Percentiles rank a stretch among this genome's conserved stretches.
Evolutionary conservation across 768 basidiomycete genomes (phyloP).

Genomic region (Strobilomyces dryophilus): DNA sequence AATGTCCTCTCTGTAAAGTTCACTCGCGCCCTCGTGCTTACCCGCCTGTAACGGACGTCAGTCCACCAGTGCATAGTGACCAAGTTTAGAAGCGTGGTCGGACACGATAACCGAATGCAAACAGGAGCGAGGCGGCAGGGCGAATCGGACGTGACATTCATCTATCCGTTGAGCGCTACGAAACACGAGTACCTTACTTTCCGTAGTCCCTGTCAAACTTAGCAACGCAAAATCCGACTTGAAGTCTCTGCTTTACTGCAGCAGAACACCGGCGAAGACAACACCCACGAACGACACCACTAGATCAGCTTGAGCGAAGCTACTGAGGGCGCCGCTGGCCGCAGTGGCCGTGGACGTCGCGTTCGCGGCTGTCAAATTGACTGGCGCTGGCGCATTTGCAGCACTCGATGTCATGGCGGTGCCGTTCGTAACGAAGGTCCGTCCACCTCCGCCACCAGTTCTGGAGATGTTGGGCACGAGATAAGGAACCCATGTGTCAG

Average conservation of each 20-base stretch:
- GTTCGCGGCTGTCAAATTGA: constrained; percentile 30
- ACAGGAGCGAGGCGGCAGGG: too few relatives aligned
- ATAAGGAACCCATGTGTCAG: constrained; percentile 37
- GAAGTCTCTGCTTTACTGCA: constrained; percentile 9
- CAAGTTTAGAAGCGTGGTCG: too few relatives aligned
- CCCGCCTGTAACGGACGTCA: background rate
- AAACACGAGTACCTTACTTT: constrained; percentile 5
- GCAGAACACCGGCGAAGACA: constrained; percentile 9
- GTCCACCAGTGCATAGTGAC: too few relatives aligned
- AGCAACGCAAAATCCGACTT: background rate
- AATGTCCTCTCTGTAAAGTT: background rate
- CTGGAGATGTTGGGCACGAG: constrained; percentile 35
- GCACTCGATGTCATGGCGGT: constrained; percentile 33
- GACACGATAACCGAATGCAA: too few relatives aligned
- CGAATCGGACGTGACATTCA: background rate
- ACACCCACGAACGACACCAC: constrained; percentile 2
- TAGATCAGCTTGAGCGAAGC: background rate
- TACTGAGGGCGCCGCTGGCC: too few relatives aligned
- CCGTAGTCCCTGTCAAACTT: background rate
- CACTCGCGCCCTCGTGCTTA: background rate
- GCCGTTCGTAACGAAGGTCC: constrained; percentile 33
- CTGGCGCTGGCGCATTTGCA: constrained; percentile 30
- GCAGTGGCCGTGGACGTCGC: background rate
- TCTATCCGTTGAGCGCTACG: background rate
- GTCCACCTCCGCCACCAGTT: constrained; percentile 37